Base-by-base conservation (phyloP, 345 rosid genomes). In the Brassica nigra region DNA sequence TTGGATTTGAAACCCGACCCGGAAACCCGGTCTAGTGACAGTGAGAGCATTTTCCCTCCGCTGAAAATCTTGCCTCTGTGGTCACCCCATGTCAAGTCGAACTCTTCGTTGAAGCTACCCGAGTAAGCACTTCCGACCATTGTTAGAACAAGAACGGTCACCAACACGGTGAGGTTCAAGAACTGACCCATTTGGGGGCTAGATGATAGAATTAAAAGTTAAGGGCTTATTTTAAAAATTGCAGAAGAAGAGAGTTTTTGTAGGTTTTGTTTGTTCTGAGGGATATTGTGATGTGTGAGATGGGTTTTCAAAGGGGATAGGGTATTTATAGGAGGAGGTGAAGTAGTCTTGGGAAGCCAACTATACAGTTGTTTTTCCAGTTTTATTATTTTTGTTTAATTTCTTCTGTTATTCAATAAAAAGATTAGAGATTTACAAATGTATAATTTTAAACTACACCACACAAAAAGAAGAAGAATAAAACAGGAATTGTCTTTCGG, bases 1-100 rank as follows among this genome's bases (percentile, higher is more conserved):
- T 85, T 86, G 58, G 94, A 90, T 58, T 83, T 80, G 30, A 90
- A 88, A 2, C 94, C 94, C 7, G 94, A 90, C 18, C 94, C 92
- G 37, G 94, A 90, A 47, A 78, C 83, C 64, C 79, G 83, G 76
- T 90, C 94, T 4, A 88, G 80, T 8, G 90, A 82, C 0, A 90
- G 77, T 28, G 88, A 85, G n/a, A 90, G 42, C 67, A 90, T 86
- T 39, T 85, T 70, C 0, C 94, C 92, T 27, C 84, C 84, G 34
- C 84, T 71, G 78, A 86, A 87, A 68, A 90, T 86, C 82, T 87
- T 84, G 28, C 83, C 90, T 67, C 89, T 75, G 20, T 76, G 79
- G 15, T 75, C 90, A 30, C 92, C 94, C 88, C 89, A 87, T 2
- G 89, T 83, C 3, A 90, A n/a, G 55, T 86, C 89, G 54, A 90